Evolutionary conservation across 176 grass and related monocot genomes (phyloP).

Genomic region (Melocanna baccifera): DNA sequence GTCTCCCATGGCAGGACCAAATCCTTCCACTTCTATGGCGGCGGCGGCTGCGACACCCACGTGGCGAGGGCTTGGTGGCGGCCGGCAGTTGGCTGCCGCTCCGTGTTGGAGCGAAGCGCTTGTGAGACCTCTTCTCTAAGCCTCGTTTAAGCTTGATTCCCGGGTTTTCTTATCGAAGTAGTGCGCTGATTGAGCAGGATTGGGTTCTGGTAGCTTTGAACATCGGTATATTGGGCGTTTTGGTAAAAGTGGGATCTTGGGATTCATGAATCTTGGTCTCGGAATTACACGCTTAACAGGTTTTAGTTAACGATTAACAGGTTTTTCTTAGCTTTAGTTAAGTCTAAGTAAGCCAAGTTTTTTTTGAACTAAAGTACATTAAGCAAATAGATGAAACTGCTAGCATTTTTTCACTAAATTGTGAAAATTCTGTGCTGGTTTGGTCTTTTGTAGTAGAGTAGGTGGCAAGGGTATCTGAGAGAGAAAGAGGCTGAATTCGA

Average conservation of each 20-base stretch:
- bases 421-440: background rate
- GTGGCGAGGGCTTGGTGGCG: conserved; percentile 34
- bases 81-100: background rate
- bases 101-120: conserved; percentile 7
- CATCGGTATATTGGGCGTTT: background rate
- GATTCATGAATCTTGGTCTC: background rate
- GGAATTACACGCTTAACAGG: background rate
- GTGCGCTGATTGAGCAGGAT: background rate
- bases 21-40: conserved; percentile 22
- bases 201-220: background rate
- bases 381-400: background rate
- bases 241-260: background rate
- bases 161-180: background rate
- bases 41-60: background rate
- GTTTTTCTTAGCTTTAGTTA: background rate
- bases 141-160: background rate
- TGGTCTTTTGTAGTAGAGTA: background rate
- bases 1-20: background rate
- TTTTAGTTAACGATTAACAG: background rate
- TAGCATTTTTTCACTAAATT: background rate
- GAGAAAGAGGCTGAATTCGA: background rate
- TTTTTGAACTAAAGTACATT: background rate
- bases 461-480: background rate
- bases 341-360: background rate
- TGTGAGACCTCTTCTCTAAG: conserved; percentile 24